phyloP scores from a whole-genome alignment of 176 grass and related monocot genomes.

The Cenchrus fungigraminus region DNA sequence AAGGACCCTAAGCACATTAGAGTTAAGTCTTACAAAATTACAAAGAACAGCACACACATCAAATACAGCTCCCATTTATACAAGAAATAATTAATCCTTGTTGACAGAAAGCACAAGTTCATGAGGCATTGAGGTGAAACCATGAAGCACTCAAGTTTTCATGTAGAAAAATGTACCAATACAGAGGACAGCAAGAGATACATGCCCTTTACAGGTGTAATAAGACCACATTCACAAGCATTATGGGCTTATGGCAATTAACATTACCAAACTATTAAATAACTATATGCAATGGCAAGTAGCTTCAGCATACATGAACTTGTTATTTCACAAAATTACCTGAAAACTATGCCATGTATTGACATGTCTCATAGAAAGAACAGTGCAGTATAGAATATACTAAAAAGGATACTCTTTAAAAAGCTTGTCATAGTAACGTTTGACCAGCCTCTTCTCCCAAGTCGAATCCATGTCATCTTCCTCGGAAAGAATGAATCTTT shows the following conservation, averaged over 20 bases:
- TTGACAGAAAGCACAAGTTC: background rate
- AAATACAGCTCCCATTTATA: background rate
- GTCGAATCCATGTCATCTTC: slow-evolving; percentile 92
- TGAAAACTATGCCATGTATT: slow-evolving; percentile 24
- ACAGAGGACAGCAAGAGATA: background rate
- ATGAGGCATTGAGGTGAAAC: no score
- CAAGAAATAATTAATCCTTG: background rate
- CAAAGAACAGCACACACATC: background rate
- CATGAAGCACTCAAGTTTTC: background rate
- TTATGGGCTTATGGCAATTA: background rate
- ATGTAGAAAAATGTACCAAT: background rate
- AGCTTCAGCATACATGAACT: background rate
- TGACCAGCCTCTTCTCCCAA: slow-evolving; percentile 92
- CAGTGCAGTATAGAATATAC: background rate
- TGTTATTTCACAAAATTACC: background rate
- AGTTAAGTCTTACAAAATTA: background rate
- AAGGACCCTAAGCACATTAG: slow-evolving; percentile 46
- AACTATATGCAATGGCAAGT: background rate
- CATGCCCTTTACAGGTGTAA: background rate
- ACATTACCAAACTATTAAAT: background rate
- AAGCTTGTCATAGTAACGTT: slow-evolving; percentile 93
- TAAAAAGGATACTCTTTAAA: slow-evolving; percentile 98
- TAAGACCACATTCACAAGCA: background rate
- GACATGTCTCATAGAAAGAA: background rate
- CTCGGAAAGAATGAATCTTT: slow-evolving; percentile 86